Evolutionary conservation across 2,329 filamentous ascomycete species (phyloP), one percentile per base, ranked within the genome.

Genomic region (Arthrinium phaeospermum): DNA sequence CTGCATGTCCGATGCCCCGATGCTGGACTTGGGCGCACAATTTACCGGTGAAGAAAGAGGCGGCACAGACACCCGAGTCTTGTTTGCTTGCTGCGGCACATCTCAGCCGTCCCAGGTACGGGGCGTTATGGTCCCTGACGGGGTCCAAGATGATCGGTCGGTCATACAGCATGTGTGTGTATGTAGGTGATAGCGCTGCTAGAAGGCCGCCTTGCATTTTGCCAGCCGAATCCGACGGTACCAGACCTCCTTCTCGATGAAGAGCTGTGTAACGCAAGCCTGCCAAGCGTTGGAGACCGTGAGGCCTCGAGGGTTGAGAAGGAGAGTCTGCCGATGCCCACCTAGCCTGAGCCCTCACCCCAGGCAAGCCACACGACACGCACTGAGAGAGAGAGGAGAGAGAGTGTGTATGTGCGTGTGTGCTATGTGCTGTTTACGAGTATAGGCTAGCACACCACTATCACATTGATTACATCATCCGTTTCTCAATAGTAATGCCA

Each of bases 111-210:
- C 27, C 27, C 53, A 61, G 53, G 53, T 30, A 61, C 53, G 22
- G 57, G 57, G 57, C 57, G 57, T 61, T n/a, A 14, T 41, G 34
- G 57, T 64, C 41, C 57, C 57, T 64, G 57, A 10, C 57, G 57
- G 27, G 10, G 22, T 24, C 34, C 22, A 64, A 34, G 57, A 64
- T 41, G 19, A 37, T 41, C 34, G 10, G 57, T n/a, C 22, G 34
- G 57, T 64, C 19, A 64, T 64, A 64, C 57, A 64, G 30, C 57
- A 64, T 64, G 34, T 30, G 24, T 24, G 19, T 64, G 30, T 41
- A 61, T 37, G 30, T 64, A 64, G n/a, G 30, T 64, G 57, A 64
- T n/a, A 41, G 57, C 57, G 22, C 34, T 10, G 30, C 57, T 8
- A 4, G 19, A 37, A 27, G 53, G 30, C n/a, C 53, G 19, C 53